Base-by-base conservation (phyloP, 208 protist genomes). In the Acanthamoeba royreba region DNA sequence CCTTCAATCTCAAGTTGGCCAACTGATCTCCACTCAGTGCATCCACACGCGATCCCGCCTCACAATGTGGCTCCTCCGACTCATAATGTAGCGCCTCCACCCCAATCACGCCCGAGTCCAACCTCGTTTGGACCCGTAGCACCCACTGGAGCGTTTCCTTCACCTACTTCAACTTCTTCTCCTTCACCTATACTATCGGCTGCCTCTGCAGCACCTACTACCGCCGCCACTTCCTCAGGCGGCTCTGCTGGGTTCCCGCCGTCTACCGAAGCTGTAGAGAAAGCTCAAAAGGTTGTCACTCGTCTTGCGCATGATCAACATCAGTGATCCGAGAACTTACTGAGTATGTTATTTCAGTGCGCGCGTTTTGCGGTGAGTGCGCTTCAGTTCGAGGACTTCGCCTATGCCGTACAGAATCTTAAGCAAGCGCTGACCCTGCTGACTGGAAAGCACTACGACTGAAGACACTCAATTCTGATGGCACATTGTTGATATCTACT, bases 341-440 rank as follows among this genome's bases (percentile, higher is more conserved):
- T n/a, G n/a, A n/a, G n/a, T n/a, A n/a, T 13, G 7, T 4, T 17
- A 22, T 46, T n/a, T 22, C n/a, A 91, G 85, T 91, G 38, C 40
- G 85, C 85, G 2, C 85, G 85, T 15, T 91, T 91, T 72, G 85
- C 85, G 25, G 85, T 91, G 25, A 91, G 85, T 53, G 85, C 85
- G 3, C 85, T 91, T 4, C 85, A 91, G 28, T 91, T 91, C 28
- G 85, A 91, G 49, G 85, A 91, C n/a, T 38, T 72, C 7, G 52
- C 85, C 55, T 91, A 91, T 28, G 85, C 85, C 52, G 43, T 91
- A n/a, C 43, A 42, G 33, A 91, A 91, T 43, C 33, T 91, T 8
- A 28, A 91, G 55, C 46, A 43, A 4, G 85, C 85, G 3, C 85
- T 91, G 31, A 5, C 85, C 5, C 85, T 74, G 4, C 85, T 91